Conservation (phyloP, 179 eudicot species). For the Beta lomatogona region DNA sequence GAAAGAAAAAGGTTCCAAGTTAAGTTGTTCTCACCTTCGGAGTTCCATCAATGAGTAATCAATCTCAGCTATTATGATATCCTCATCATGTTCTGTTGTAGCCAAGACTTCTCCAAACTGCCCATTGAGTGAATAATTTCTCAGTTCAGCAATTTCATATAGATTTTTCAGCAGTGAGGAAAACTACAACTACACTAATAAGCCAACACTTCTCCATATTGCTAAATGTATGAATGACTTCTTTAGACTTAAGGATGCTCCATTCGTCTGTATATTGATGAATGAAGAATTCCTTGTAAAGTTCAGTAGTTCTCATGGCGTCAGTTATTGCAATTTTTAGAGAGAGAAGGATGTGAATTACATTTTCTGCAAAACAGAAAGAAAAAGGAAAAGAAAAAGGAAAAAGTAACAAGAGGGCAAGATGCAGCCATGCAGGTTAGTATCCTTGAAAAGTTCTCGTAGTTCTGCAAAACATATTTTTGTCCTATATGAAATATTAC, state of each 20-base stretch:
- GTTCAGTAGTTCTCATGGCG: background rate
- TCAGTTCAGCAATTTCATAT: background rate
- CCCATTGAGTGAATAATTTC: constrained; percentile 11
- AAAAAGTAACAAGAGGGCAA: too few species aligned
- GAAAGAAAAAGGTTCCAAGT: background rate
- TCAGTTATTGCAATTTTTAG: background rate
- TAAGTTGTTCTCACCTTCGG: constrained; percentile 54
- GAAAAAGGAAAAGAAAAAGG: too few species aligned
- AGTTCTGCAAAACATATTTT: background rate
- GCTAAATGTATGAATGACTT: background rate
- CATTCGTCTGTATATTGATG: background rate
- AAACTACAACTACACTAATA: background rate
- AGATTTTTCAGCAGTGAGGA: background rate
- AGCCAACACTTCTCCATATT: too few species aligned
- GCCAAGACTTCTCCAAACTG: constrained; percentile 97
- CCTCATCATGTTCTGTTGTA: constrained; percentile 91
- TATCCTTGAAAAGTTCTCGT: background rate
- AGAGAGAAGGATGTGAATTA: background rate
- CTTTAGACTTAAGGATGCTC: background rate
- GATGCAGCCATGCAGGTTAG: background rate
- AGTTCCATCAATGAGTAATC: constrained; percentile 81
- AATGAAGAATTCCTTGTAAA: background rate
- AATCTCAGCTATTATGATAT: constrained; percentile 67
- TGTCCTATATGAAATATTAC: background rate
- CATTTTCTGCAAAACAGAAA: background rate